Base-by-base conservation (phyloP, 495 filamentous ascomycete species). In the Penicillium daleae region DNA sequence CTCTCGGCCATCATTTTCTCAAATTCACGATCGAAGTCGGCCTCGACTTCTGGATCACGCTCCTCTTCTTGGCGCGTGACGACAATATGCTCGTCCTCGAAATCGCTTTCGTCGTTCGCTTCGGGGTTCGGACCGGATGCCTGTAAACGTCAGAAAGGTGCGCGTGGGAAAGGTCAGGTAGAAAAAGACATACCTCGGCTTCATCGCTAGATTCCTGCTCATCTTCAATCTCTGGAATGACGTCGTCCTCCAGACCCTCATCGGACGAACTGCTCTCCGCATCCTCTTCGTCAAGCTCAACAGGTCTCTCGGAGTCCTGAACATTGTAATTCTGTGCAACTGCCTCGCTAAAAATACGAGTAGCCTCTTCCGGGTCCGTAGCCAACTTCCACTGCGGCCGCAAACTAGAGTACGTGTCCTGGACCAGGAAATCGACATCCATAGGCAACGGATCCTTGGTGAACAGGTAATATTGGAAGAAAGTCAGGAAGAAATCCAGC, bases 1-100 rank as follows among this genome's bases (percentile, higher is more conserved):
- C 93, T 97, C 70, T 99, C 95, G 63, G 93, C 84, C 96, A 98
- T 97, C 88, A 99, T 91, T 76, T 97, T 98, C 19, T 96, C 93
- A 74, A 96, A 92, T 78, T 98, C 95, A 67, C 95, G 92, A 68
- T 98, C 96, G 68, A 99, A 99, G 39, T 99, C 96, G 6, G 94
- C 95, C 64, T 98, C 95, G 46, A 87, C 90, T 76, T 97, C 92
- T 0, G 95, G 96, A 62, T 99, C 93, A 44, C 93, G 84, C 70
- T 96, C 88, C 73, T 97, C 91, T 69, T 96, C 90, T 69, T 92
- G 87, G 44, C 92, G 86, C 13, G 92, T 94, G 42, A 99, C 93
- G 37, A 97, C 82, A 57, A 97, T 96, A 9, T 92, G 85, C 67
- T 97, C 93, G 56, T 97, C 92, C 57, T 84, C 89, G 3, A 82